Evolutionary conservation across 768 basidiomycete species (phyloP).

Genomic region (Scleroderma bovista): DNA sequence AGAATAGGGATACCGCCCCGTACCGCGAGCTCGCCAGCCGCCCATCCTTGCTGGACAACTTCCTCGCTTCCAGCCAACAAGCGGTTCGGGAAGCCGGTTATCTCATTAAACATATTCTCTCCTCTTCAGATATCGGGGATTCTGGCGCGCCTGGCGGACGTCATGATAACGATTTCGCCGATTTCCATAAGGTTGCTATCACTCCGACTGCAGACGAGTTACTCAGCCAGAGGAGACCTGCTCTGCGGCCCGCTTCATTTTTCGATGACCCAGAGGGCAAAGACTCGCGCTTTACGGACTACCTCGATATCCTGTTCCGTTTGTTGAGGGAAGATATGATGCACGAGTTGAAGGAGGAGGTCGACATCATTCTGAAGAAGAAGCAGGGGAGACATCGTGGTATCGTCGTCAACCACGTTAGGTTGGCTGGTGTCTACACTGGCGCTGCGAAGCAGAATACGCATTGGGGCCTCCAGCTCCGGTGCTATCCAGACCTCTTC

Average conservation of each 20-base stretch:
- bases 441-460: constrained; percentile 18
- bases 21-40: constrained; percentile 38
- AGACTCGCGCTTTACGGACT: constrained; percentile 35
- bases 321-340: constrained; percentile 62
- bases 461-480: constrained; percentile 39
- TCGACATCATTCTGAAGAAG: constrained; percentile 36
- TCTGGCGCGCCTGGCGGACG: constrained; percentile 49
- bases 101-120: constrained; percentile 37
- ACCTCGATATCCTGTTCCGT: constrained; percentile 65
- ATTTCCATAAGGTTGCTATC: constrained; percentile 59
- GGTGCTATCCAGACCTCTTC: constrained; percentile 32
- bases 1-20: constrained; percentile 26
- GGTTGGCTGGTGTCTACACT: constrained; percentile 32
- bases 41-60: constrained; percentile 20
- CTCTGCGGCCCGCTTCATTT: constrained; percentile 40
- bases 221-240: constrained; percentile 37
- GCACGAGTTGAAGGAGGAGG: constrained; percentile 50
- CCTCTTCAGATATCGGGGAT: constrained; percentile 15
- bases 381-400: constrained; percentile 39
- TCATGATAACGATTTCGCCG: constrained; percentile 62
- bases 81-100: constrained; percentile 27
- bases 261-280: constrained; percentile 40
- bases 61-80: constrained; percentile 18
- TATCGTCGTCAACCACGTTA: constrained; percentile 33
- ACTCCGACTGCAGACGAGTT: constrained; percentile 60